Conservation (phyloP, 345 rosid species). For the Gossypium thurberi region DNA sequence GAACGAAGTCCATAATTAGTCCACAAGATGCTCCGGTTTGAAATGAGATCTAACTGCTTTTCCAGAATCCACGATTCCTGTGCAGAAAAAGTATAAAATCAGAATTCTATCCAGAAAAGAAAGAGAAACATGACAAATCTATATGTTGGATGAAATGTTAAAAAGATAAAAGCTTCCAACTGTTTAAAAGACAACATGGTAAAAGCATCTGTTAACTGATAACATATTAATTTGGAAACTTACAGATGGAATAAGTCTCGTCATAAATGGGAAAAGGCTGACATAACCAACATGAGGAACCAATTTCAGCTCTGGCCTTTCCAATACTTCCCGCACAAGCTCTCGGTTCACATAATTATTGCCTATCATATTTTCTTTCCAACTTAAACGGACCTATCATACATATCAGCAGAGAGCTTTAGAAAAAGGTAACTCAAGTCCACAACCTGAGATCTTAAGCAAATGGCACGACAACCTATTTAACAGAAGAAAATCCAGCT, state of each 20-base stretch:
- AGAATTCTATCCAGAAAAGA: neutral
- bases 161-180: neutral
- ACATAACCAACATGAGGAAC: constrained; percentile 92
- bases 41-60: constrained; percentile 83
- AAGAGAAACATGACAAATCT: neutral
- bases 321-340: constrained; percentile 73
- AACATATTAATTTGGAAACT: constrained; percentile 26
- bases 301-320: constrained; percentile 54
- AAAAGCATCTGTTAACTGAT: neutral
- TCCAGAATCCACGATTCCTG: constrained; percentile 80
- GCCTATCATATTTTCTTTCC: constrained; percentile 52
- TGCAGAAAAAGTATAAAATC: neutral
- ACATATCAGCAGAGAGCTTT: constrained; percentile 10
- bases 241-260: constrained; percentile 76
- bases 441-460: neutral
- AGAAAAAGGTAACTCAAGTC: neutral
- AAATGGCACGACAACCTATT: neutral
- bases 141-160: constrained; percentile 1
- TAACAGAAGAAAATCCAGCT: neutral
- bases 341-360: constrained; percentile 44
- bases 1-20: constrained; percentile 83
- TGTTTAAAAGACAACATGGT: neutral
- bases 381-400: constrained; percentile 64
- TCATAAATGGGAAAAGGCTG: constrained; percentile 91
- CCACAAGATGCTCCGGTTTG: constrained; percentile 64